A percentile compares a stretch with the other conserved stretches of the same genome.
These are phyloP conservation scores for Lachnellula willkommii DNA, from an alignment of 2,329 filamentous ascomycete species.

Conservation along the genomic window DNA sequence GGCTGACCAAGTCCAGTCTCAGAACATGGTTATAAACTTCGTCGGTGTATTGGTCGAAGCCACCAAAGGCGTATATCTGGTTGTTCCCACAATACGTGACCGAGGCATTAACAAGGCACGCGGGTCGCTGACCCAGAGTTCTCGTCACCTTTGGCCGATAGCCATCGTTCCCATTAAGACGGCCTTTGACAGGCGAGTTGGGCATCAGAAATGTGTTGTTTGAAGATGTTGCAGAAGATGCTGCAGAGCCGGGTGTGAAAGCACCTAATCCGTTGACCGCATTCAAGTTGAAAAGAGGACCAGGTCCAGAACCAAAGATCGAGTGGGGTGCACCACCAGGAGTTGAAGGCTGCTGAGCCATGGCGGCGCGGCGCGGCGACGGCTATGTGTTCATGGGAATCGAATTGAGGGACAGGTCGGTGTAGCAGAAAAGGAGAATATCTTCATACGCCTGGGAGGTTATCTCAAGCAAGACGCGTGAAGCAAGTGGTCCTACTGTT, in stretches of 20 bases:
- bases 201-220: slow-evolving; percentile 89
- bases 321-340: slow-evolving; percentile 38
- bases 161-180: slow-evolving; percentile 56
- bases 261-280: slow-evolving; percentile 16
- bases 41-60: slow-evolving; percentile 97
- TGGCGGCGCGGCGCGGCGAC: slow-evolving; percentile 19
- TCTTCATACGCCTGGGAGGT: not conserved
- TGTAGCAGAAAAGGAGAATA: not conserved
- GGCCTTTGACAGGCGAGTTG: slow-evolving; percentile 68
- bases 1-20: slow-evolving; percentile 75
- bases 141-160: slow-evolving; percentile 81
- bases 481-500: not conserved
- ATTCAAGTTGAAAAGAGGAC: slow-evolving; percentile 5
- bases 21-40: slow-evolving; percentile 98
- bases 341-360: slow-evolving; percentile 41
- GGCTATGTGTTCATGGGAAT: slow-evolving; percentile 22
- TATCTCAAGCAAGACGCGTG: too few species aligned
- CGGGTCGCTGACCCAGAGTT: slow-evolving; percentile 74
- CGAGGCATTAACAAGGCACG: slow-evolving; percentile 94
- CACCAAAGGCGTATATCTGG: slow-evolving; percentile 95
- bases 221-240: slow-evolving; percentile 53
- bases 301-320: slow-evolving; percentile 42
- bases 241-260: slow-evolving; percentile 42
- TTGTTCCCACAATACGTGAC: slow-evolving; percentile 99
- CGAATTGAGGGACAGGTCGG: not conserved